These are phyloP conservation scores for Fusarium sp. DNA, from an alignment of 2,329 filamentous ascomycete species.

Conservation along the genomic window DNA sequence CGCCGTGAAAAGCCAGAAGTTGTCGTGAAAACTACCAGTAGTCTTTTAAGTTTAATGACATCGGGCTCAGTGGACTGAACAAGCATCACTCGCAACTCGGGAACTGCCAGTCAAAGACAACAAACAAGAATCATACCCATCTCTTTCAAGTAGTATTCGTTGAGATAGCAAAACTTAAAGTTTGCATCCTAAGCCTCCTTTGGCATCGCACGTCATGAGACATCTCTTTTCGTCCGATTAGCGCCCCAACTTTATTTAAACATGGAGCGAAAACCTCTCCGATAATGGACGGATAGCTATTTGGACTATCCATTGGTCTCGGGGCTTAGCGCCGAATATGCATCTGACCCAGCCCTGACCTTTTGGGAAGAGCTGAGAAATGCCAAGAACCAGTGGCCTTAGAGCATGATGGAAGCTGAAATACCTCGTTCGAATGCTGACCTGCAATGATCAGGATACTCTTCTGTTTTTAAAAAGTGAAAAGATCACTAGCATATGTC, in stretches of 20 bases:
- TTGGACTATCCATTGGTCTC: neutral
- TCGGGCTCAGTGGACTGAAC: too few species aligned
- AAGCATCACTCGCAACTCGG: too few species aligned
- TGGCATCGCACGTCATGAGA: neutral
- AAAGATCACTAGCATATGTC: neutral
- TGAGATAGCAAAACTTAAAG: neutral
- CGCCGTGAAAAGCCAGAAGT: too few species aligned
- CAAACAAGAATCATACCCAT: too few species aligned
- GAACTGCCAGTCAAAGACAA: too few species aligned
- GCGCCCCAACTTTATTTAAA: neutral
- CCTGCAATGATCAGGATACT: neutral
- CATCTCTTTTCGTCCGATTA: neutral
- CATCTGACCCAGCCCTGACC: neutral
- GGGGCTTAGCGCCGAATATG: neutral
- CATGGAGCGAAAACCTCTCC: neutral
- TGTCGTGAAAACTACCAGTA: too few species aligned
- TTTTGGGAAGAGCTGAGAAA: neutral
- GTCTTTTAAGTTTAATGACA: too few species aligned
- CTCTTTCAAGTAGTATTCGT: too few species aligned
- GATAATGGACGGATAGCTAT: neutral
- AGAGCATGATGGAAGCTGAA: neutral
- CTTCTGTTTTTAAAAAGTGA: neutral
- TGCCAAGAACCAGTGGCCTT: neutral
- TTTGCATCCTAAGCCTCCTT: neutral
- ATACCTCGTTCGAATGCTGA: accelerated